A percentile compares a stretch with the other conserved stretches of the same genome.
Evolutionary conservation across 163 green algal genomes (phyloP).

Genomic region (Coccomyxa subellipsoidea): DNA sequence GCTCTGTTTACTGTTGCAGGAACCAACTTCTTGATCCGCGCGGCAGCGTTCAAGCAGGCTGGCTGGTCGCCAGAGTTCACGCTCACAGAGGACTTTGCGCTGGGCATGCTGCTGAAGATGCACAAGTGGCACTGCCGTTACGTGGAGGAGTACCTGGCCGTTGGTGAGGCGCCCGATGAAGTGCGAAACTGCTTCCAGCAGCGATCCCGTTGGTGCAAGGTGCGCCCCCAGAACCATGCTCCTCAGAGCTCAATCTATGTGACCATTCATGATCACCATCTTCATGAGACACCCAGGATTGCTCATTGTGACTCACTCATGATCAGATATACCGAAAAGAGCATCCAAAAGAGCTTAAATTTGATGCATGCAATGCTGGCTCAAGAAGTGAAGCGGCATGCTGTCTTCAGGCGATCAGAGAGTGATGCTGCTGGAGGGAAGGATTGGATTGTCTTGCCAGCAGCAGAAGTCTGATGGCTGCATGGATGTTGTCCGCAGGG

Average conservation of each 20-base stretch:
- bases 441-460: too few species aligned
- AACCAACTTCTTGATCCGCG: slow-evolving; percentile 61
- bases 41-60: slow-evolving; percentile 43
- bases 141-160: slow-evolving; percentile 59
- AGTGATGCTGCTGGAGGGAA: too few species aligned
- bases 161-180: slow-evolving; percentile 61
- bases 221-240: not conserved
- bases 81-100: slow-evolving; percentile 66
- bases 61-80: slow-evolving; percentile 63
- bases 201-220: slow-evolving; percentile 61
- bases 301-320: too few species aligned
- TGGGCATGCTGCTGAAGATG: slow-evolving; percentile 65
- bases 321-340: too few species aligned
- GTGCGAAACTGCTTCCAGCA: slow-evolving; percentile 69
- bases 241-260: too few species aligned
- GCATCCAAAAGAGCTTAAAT: too few species aligned
- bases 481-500: not conserved
- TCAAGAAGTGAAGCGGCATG: too few species aligned
- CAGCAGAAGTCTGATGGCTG: too few species aligned
- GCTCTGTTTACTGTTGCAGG: slow-evolving; percentile 17
- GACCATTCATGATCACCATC: too few species aligned
- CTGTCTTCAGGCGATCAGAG: too few species aligned
- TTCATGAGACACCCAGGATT: too few species aligned
- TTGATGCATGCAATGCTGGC: too few species aligned
- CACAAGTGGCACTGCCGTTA: slow-evolving; percentile 53